A percentile compares a stretch with the other conserved stretches of the same genome.
These are phyloP conservation scores for Immersiporthe knoxdaviesiana DNA, from an alignment of 2,329 filamentous ascomycete genomes.

Conservation along the genomic window DNA sequence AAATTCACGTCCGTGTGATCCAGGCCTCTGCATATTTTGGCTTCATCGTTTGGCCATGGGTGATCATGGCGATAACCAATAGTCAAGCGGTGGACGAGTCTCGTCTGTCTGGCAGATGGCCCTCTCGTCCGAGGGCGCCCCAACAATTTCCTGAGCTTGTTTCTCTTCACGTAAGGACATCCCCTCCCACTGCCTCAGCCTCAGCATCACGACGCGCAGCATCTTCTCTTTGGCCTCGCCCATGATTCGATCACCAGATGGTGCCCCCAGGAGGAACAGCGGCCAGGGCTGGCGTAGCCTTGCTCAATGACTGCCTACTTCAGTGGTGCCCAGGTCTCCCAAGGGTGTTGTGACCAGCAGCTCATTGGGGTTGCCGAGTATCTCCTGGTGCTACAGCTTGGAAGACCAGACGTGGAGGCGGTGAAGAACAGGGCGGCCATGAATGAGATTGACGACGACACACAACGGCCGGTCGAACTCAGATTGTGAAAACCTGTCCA, in stretches of 20 bases:
- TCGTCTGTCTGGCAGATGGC: not conserved
- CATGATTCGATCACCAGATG: not conserved
- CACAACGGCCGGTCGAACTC: too few relatives aligned
- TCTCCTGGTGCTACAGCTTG: not conserved
- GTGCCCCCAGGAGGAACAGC: not conserved
- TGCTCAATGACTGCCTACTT: not conserved
- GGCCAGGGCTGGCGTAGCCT: not conserved
- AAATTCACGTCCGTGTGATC: not conserved
- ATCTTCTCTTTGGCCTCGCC: not conserved
- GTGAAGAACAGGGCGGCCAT: not conserved
- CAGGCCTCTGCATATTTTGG: not conserved
- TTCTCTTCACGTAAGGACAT: not conserved
- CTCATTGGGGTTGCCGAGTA: not conserved
- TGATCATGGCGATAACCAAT: not conserved
- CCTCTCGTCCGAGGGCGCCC: not conserved
- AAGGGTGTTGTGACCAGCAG: not conserved
- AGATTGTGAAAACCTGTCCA: not conserved
- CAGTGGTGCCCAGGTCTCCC: not conserved
- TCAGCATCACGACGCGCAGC: not conserved
- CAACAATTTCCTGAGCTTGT: not conserved
- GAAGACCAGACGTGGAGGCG: not conserved
- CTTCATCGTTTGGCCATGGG: not conserved
- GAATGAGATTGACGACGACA: not conserved
- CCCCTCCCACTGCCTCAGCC: not conserved
- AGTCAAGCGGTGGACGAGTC: not conserved